A percentile compares a stretch with the other conserved stretches of the same genome.
These are phyloP conservation scores for Penicillium goetzii DNA, from an alignment of 495 filamentous ascomycete genomes.

Conservation along the genomic window DNA sequence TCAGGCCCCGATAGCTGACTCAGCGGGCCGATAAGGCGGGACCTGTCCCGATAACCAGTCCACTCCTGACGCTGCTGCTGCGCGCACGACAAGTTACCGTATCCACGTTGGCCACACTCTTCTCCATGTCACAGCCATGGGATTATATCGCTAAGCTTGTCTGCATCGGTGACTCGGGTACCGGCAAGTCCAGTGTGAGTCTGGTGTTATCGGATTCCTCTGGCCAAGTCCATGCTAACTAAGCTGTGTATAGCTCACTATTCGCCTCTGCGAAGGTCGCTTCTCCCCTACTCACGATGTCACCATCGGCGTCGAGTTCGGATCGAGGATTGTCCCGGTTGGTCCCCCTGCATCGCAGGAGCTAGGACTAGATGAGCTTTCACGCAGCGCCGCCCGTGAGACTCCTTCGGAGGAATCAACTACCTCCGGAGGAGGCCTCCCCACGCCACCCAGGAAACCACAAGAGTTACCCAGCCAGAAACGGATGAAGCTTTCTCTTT, in stretches of 20 bases:
- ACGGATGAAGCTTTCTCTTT: constrained; percentile 80
- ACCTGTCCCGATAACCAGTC: constrained; percentile 19
- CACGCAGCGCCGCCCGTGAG: constrained; percentile 15
- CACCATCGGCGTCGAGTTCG: constrained; percentile 97
- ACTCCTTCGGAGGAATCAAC: constrained; percentile 23
- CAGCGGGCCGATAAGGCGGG: constrained; percentile 29
- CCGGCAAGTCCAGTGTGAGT: constrained; percentile 80
- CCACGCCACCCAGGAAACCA: constrained; percentile 42
- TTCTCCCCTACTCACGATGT: constrained; percentile 94
- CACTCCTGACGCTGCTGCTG: constrained; percentile 11
- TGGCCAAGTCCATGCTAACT: constrained; percentile 12
- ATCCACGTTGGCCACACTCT: constrained; percentile 18
- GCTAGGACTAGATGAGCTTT: constrained; percentile 39
- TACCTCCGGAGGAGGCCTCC: constrained; percentile 34
- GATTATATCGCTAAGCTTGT: constrained; percentile 99
- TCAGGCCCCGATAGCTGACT: constrained; percentile 50
- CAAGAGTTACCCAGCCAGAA: constrained; percentile 57
- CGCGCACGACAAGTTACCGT: background rate
- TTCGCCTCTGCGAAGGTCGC: constrained; percentile 95
- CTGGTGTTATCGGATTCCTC: background rate
- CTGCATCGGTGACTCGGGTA: constrained; percentile 93
- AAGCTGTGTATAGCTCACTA: constrained; percentile 64
- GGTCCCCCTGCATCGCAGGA: constrained; percentile 67
- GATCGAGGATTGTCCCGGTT: constrained; percentile 88
- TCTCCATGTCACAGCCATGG: constrained; percentile 80